Evolutionary conservation across 768 basidiomycete genomes (phyloP).

Genomic region (Lentinula boryana): DNA sequence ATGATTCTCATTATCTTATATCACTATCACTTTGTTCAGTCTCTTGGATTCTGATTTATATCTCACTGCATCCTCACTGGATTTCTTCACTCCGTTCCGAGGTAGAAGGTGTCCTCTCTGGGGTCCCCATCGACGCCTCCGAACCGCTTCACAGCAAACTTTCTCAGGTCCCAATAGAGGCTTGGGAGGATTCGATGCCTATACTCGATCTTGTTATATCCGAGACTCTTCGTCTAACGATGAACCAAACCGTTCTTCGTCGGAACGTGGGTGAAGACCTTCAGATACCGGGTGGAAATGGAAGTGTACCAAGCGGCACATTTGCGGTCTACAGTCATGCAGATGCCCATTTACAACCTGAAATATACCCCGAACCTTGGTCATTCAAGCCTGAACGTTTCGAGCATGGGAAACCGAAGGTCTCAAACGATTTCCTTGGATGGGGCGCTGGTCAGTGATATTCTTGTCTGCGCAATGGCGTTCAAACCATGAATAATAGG

Average conservation of each 20-base stretch:
- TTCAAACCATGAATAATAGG: neutral
- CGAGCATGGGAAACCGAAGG: neutral
- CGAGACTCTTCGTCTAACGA: conserved; percentile 30
- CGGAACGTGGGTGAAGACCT: conserved; percentile 28
- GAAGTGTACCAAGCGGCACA: neutral
- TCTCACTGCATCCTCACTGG: conserved; percentile 28
- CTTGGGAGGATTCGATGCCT: conserved; percentile 36
- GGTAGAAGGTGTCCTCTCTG: conserved; percentile 19
- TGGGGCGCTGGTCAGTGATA: conserved; percentile 6
- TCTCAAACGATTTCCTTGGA: neutral
- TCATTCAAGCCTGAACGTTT: conserved; percentile 1
- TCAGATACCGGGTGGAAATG: conserved; percentile 9
- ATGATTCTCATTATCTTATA: neutral
- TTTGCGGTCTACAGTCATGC: conserved; percentile 1
- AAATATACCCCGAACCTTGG: neutral
- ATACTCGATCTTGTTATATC: conserved; percentile 29
- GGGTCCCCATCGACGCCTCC: conserved; percentile 16
- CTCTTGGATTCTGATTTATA: conserved; percentile 30
- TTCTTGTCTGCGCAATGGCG: neutral
- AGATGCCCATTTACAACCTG: neutral
- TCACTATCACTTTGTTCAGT: conserved; percentile 14
- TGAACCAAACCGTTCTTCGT: conserved; percentile 23
- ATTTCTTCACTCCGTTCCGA: conserved; percentile 23
- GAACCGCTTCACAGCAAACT: conserved; percentile 30
- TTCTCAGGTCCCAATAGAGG: conserved; percentile 24